A percentile compares a stretch with the other conserved stretches of the same genome.
These are phyloP conservation scores for Hyparrhenia diplandra DNA, from an alignment of 176 grass and related monocot genomes.

Conservation along the genomic window DNA sequence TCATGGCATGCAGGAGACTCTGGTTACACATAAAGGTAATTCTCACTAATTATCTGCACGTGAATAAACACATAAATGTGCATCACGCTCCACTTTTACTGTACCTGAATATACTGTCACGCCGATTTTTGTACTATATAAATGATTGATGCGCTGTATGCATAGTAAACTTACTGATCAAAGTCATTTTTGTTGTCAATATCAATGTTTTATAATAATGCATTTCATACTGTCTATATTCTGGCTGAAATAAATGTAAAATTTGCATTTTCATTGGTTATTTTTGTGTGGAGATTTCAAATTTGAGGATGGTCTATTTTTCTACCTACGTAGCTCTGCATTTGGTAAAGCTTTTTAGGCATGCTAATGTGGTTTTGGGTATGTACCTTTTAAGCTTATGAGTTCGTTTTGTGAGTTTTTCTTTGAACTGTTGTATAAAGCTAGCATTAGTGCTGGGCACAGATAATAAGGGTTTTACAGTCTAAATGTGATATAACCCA, in stretches of 20 bases:
- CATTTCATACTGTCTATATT: not conserved
- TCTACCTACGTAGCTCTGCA: not conserved
- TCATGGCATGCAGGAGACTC: conserved; percentile 43
- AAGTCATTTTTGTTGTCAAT: not conserved
- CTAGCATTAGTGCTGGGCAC: not conserved
- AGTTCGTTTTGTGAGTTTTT: not conserved
- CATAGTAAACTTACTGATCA: not conserved
- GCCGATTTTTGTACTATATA: not conserved
- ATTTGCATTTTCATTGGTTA: not conserved
- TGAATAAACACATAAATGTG: not conserved
- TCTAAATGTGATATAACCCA: not conserved
- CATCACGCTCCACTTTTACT: not conserved
- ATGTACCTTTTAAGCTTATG: not conserved
- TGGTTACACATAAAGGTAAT: conserved; percentile 81
- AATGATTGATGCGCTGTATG: not conserved
- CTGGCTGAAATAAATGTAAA: not conserved
- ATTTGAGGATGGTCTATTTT: not conserved
- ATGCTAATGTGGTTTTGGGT: not conserved
- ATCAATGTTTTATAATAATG: not conserved
- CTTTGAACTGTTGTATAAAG: not conserved
- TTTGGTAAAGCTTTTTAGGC: not conserved
- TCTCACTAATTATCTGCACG: not conserved
- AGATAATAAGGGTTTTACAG: conserved; percentile 10
- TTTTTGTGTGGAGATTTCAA: not conserved
- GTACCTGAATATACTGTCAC: too few relatives aligned